These are phyloP conservation scores for Eragrostis nindensis DNA, from an alignment of 176 grass and related monocot species.

Conservation along the genomic window DNA sequence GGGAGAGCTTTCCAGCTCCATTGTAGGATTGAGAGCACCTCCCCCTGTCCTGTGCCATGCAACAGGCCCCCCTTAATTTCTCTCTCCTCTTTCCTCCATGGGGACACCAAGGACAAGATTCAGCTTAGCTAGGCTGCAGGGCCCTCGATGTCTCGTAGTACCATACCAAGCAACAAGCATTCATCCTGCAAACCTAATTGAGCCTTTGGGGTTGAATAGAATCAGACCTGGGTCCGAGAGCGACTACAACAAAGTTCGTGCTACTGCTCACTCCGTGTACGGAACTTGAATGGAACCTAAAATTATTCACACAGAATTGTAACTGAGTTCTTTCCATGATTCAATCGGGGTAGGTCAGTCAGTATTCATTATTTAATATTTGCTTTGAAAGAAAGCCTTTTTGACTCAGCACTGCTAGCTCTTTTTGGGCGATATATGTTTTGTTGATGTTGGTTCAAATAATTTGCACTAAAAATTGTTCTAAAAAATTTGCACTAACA, in stretches of 20 bases:
- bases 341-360: not conserved
- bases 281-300: conserved; percentile 24
- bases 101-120: conserved; percentile 25
- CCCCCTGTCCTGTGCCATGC: not conserved
- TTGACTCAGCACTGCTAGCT: not conserved
- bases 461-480: too few species aligned
- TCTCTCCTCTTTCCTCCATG: conserved; percentile 22
- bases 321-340: not conserved
- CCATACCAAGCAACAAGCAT: conserved; percentile 14
- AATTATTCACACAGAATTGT: conserved; percentile 5
- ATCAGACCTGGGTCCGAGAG: conserved; percentile 2
- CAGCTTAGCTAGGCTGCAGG: not conserved
- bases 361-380: not conserved
- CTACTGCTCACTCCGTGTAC: not conserved
- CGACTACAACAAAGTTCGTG: conserved; percentile 2
- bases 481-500: too few species aligned
- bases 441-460: too few species aligned
- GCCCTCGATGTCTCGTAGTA: not conserved
- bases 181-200: conserved; percentile 31
- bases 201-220: conserved; percentile 3
- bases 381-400: not conserved
- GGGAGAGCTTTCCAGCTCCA: not conserved
- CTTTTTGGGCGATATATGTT: not conserved
- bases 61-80: not conserved
- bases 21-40: not conserved